These are phyloP conservation scores for Sphaerulina musiva DNA, from an alignment of 2,329 filamentous ascomycete species.

Conservation along the genomic window DNA sequence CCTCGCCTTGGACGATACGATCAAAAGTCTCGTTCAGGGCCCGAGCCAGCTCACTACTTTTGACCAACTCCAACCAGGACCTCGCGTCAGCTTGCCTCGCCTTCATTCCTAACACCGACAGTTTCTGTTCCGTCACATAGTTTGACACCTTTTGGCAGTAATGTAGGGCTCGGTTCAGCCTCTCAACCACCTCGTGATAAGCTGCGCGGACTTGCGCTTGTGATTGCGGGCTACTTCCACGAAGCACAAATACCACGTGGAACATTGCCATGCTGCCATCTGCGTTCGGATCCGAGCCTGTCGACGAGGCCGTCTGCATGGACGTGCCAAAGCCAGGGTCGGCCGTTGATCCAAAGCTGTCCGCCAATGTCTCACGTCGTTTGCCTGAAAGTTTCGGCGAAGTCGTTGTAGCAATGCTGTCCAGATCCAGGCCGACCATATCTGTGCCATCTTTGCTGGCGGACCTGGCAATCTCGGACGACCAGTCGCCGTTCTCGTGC, in stretches of 20 bases:
- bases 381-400: slow-evolving; percentile 11
- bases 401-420: slow-evolving; percentile 10
- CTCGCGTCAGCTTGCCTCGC: slow-evolving; percentile 52
- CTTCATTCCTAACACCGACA: slow-evolving; percentile 74
- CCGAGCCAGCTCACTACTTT: slow-evolving; percentile 31
- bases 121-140: slow-evolving; percentile 87
- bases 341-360: slow-evolving; percentile 27
- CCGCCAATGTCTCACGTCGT: slow-evolving; percentile 25
- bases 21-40: slow-evolving; percentile 28
- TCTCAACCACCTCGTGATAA: slow-evolving; percentile 83
- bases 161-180: slow-evolving; percentile 85
- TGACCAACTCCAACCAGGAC: slow-evolving; percentile 28
- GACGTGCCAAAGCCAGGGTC: slow-evolving; percentile 24
- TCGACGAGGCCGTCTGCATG: slow-evolving; percentile 27
- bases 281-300: slow-evolving; percentile 28
- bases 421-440: slow-evolving; percentile 10
- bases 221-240: slow-evolving; percentile 70
- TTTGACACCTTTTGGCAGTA: slow-evolving; percentile 84
- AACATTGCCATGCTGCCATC: slow-evolving; percentile 84
- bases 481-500: slow-evolving; percentile 54
- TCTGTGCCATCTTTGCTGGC: slow-evolving; percentile 7
- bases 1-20: slow-evolving; percentile 15
- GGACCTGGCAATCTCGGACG: not conserved
- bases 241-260: slow-evolving; percentile 87
- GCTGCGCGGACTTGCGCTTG: slow-evolving; percentile 64